phyloP scores from a whole-genome alignment of 306 rosid genomes.

The Fragaria nilgerrensis region DNA sequence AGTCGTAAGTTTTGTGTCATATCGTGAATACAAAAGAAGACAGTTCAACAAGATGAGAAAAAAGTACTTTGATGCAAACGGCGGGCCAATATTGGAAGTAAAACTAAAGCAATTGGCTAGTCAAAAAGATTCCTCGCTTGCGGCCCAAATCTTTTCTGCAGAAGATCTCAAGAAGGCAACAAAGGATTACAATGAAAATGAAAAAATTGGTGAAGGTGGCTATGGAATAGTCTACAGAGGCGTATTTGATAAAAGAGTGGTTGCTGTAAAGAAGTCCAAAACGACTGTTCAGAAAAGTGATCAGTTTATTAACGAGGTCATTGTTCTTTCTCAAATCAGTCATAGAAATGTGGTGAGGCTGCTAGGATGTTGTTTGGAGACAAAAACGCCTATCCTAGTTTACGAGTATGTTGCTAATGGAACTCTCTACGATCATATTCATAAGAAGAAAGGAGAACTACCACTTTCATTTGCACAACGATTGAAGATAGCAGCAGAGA shows the following conservation, averaged over 20 bases:
- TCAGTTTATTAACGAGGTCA: not conserved
- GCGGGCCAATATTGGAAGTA: not conserved
- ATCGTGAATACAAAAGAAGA: conserved; percentile 2
- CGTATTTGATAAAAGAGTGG: not conserved
- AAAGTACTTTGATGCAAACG: conserved; percentile 24
- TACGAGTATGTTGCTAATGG: not conserved
- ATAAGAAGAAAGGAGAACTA: not conserved
- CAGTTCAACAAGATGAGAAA: not conserved
- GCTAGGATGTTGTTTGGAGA: not conserved
- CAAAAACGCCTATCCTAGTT: not conserved
- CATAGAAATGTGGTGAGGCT: conserved; percentile 1
- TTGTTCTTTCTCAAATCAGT: not conserved
- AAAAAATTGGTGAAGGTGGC: not conserved
- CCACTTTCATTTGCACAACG: not conserved
- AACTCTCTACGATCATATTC: not conserved
- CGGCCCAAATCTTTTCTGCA: conserved; percentile 3
- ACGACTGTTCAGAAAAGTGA: not conserved
- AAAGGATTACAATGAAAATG: not conserved
- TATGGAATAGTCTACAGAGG: not conserved
- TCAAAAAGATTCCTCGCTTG: not conserved
- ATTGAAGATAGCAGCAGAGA: not conserved
- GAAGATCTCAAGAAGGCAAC: conserved; percentile 6
- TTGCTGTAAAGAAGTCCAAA: not conserved
- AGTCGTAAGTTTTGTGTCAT: not conserved
- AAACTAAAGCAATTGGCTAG: not conserved